Evolutionary conservation across 2,329 filamentous ascomycete genomes (phyloP).

Genomic region (Piedraia hortae): DNA sequence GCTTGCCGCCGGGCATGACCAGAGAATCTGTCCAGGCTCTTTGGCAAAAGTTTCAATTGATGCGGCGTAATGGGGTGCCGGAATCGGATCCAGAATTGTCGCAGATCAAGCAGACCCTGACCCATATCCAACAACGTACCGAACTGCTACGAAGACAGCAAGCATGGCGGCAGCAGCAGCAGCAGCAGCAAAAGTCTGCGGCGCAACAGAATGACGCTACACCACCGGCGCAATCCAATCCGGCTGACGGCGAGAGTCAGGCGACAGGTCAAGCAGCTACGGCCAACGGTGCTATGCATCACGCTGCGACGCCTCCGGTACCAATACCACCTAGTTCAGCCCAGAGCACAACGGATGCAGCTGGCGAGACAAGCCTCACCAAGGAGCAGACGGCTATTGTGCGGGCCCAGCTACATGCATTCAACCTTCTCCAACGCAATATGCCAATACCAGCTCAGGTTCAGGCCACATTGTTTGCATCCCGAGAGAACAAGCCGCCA

Average conservation of each 20-base stretch:
- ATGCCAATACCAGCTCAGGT: slow-evolving; percentile 49
- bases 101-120: slow-evolving; percentile 50
- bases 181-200: slow-evolving; percentile 19
- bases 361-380: slow-evolving; percentile 21
- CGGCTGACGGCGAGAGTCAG: slow-evolving; percentile 8
- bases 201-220: slow-evolving; percentile 23
- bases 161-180: slow-evolving; percentile 15
- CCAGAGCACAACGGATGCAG: slow-evolving; percentile 4
- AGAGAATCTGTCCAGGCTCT: slow-evolving; percentile 55
- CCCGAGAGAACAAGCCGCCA: slow-evolving; percentile 27
- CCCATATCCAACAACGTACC: slow-evolving; percentile 30
- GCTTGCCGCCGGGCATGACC: slow-evolving; percentile 30
- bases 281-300: slow-evolving; percentile 4
- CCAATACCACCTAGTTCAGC: slow-evolving; percentile 4
- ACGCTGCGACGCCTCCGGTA: slow-evolving; percentile 5
- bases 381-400: slow-evolving; percentile 54
- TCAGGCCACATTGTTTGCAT: slow-evolving; percentile 58
- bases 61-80: slow-evolving; percentile 64
- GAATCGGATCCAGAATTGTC: slow-evolving; percentile 65
- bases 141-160: slow-evolving; percentile 23
- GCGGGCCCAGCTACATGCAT: slow-evolving; percentile 67
- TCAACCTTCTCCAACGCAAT: slow-evolving; percentile 74
- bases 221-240: slow-evolving; percentile 21
- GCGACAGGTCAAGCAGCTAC: slow-evolving; percentile 2
- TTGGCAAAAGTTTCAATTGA: slow-evolving; percentile 56